Base-by-base conservation (phyloP, 2,329 filamentous ascomycete genomes). In the Saccharata proteae region DNA sequence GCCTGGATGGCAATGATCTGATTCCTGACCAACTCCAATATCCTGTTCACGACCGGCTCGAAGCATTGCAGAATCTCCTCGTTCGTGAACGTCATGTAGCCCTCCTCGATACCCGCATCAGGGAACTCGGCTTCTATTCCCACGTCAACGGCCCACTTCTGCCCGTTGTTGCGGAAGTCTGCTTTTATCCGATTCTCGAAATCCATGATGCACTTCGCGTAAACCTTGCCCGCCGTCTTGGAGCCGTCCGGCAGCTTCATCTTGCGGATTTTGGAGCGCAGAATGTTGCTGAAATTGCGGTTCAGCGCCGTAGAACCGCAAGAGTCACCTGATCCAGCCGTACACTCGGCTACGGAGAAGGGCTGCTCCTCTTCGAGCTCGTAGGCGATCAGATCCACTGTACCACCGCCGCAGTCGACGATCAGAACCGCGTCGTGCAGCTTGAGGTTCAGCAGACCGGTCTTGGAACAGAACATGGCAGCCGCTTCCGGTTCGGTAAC, bases 101-200 rank as follows among this genome's bases (percentile, higher is more conserved):
- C 88, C 59, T 98, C 90, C 62, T 96, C 90, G 45, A 98, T 96
- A 45, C 85, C 86, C 18, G 90, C 90, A 53, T 96, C 90, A 22
- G 88, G 88, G 64, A 92, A 96, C 52, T 96, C 90, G 25, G 88
- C 85, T 65, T 98, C 90, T 48, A 98, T 96, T 51, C 90, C 90
- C 29, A 98, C 90, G 54, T 98, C 90, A 13, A 96, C 86, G 26
- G 90, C 90, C 90, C 90, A 96, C 59, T 96, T 96, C 59, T 96
- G 88, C 29, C 88, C 86, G 57, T 94, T 96, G 65, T 96, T 96
- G 42, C 90, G 77, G 77, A 98, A 98, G 58, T 96, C 90, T 29
- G 90, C 90, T 69, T 98, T 98, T 71, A 98, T 94, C 57, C 90
- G 71, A 71, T 96, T 96, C 66, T 98, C 90, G 49, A 98, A 98